phyloP scores from a whole-genome alignment of 2,329 filamentous ascomycete species.

The Aspergillus sp. region DNA sequence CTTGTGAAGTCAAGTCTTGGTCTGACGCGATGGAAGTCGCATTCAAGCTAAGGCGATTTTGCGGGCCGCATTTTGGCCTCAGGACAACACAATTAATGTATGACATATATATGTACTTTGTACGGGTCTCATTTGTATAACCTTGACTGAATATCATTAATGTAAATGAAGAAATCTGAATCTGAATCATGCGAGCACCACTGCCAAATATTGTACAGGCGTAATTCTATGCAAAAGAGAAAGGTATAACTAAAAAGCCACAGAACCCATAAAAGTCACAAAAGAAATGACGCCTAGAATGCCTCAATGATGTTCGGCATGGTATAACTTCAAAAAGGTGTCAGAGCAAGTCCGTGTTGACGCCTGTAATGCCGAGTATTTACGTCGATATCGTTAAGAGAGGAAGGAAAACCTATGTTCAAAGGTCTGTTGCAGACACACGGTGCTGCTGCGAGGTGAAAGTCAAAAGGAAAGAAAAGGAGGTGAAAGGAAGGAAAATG shows the following conservation, averaged over 20 bases:
- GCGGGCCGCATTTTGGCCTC: conserved; percentile 7
- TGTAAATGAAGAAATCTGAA: neutral
- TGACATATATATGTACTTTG: conserved; percentile 2
- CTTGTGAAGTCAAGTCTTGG: neutral
- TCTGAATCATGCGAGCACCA: neutral
- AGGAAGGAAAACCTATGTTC: conserved; percentile 14
- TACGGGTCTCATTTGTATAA: neutral
- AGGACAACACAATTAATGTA: conserved; percentile 13
- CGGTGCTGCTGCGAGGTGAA: neutral
- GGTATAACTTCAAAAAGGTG: conserved; percentile 7
- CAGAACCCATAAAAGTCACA: neutral
- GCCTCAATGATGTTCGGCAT: conserved; percentile 14
- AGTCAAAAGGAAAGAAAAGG: neutral
- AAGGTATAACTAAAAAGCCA: conserved; percentile 9
- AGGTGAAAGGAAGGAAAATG: conserved; percentile 1
- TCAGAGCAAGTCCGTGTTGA: conserved; percentile 15
- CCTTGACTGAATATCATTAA: neutral
- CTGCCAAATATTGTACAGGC: conserved; percentile 16
- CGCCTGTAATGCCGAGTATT: conserved; percentile 22
- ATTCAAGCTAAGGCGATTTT: neutral
- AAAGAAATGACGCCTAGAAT: conserved; percentile 14
- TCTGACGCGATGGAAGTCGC: neutral
- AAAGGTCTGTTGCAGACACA: conserved; percentile 1
- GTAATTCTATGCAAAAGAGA: conserved; percentile 7
- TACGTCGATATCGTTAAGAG: conserved; percentile 20